phyloP scores from a whole-genome alignment of 257 asterid genomes.

The Linderniella brevidens region DNA sequence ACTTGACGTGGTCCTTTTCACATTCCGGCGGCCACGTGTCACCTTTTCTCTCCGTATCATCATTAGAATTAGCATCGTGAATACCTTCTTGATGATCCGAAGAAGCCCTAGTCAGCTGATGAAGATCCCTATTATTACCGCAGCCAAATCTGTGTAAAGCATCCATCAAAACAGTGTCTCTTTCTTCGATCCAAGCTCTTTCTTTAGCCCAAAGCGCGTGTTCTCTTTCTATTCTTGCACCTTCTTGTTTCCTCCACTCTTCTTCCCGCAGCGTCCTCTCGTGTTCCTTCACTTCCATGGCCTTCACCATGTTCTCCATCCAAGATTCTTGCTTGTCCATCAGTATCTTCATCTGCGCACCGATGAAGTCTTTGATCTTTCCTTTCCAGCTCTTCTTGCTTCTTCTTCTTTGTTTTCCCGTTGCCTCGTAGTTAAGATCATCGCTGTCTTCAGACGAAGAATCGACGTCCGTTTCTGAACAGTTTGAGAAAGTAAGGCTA shows the following conservation, averaged over 20 bases:
- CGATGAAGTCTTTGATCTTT: slow-evolving; percentile 52
- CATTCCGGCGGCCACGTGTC: background rate
- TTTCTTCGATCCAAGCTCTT: slow-evolving; percentile 59
- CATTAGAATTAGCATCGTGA: slow-evolving; percentile 2
- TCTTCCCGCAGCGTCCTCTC: slow-evolving; percentile 56
- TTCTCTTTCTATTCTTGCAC: slow-evolving; percentile 43
- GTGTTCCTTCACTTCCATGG: slow-evolving; percentile 49
- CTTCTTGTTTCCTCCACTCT: slow-evolving; percentile 68
- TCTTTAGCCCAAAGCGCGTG: slow-evolving; percentile 62
- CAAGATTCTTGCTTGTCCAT: slow-evolving; percentile 66
- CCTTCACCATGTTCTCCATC: slow-evolving; percentile 62
- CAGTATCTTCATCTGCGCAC: slow-evolving; percentile 45
- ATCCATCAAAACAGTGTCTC: slow-evolving; percentile 47
- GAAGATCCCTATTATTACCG: background rate
- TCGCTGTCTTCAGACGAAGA: slow-evolving; percentile 34
- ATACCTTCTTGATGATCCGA: slow-evolving; percentile 4
- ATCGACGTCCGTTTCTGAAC: slow-evolving; percentile 28
- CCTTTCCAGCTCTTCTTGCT: slow-evolving; percentile 36
- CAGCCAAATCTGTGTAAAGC: slow-evolving; percentile 33
- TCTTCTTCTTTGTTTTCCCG: slow-evolving; percentile 21
- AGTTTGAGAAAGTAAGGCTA: slow-evolving; percentile 43
- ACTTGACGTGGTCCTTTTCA: slow-evolving; percentile 21
- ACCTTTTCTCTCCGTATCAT: slow-evolving; percentile 6
- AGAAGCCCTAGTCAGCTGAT: slow-evolving; percentile 5
- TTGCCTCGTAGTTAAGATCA: background rate